A percentile compares a stretch with the other conserved stretches of the same genome.
phyloP scores from a whole-genome alignment of 2,329 filamentous ascomycete genomes.

The Cladosporium sp. region DNA sequence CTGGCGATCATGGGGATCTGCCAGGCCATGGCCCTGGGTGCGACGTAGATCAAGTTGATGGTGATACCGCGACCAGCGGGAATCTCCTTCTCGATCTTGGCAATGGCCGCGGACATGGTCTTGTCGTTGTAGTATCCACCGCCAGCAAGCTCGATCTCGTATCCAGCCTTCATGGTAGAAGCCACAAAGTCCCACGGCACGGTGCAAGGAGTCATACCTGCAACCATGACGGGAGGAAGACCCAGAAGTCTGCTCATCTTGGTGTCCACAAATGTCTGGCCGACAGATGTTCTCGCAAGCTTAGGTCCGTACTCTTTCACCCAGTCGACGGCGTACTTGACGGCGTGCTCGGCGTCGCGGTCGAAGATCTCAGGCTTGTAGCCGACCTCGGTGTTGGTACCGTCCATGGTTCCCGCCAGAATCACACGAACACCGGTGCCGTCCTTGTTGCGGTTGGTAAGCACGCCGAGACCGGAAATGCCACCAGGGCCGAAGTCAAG shows the following conservation, averaged over 20 bases:
- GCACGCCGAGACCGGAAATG: slow-evolving; percentile 88
- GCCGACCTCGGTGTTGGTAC: slow-evolving; percentile 81
- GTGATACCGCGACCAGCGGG: slow-evolving; percentile 81
- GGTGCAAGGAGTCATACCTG: slow-evolving; percentile 88
- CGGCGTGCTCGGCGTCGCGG: slow-evolving; percentile 86
- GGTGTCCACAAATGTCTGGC: slow-evolving; percentile 88
- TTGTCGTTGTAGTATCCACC: slow-evolving; percentile 83
- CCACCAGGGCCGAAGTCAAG: slow-evolving; percentile 95
- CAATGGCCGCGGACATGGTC: slow-evolving; percentile 74
- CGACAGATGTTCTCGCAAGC: slow-evolving; percentile 80
- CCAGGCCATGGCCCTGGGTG: slow-evolving; percentile 83
- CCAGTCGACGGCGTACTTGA: slow-evolving; percentile 95
- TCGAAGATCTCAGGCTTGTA: slow-evolving; percentile 99
- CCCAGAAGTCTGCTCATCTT: slow-evolving; percentile 88
- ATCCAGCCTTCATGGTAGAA: slow-evolving; percentile 90
- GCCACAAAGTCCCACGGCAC: slow-evolving; percentile 89
- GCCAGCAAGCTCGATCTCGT: slow-evolving; percentile 83
- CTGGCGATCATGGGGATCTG: slow-evolving; percentile 79
- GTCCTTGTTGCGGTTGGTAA: slow-evolving; percentile 99
- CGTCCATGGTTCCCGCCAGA: slow-evolving; percentile 85
- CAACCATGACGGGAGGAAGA: slow-evolving; percentile 80
- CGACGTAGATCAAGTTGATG: slow-evolving; percentile 86
- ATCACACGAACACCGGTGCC: slow-evolving; percentile 96
- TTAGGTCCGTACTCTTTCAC: slow-evolving; percentile 95
- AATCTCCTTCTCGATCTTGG: slow-evolving; percentile 77